These are phyloP conservation scores for Coniochaeta sp. DNA, from an alignment of 2,329 filamentous ascomycete genomes.

Conservation along the genomic window DNA sequence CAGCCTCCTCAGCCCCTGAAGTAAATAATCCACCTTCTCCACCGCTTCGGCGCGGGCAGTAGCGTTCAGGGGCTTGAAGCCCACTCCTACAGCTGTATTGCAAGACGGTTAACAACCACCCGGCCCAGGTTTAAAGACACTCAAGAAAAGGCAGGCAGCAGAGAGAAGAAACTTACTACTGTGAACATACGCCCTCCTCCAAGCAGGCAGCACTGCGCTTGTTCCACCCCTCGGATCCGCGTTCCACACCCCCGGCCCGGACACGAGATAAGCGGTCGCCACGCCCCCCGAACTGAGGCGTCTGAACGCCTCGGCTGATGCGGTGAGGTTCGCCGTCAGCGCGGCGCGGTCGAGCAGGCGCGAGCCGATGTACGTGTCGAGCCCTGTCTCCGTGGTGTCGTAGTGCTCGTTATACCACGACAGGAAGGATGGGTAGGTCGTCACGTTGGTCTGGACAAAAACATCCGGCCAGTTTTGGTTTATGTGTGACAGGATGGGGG, in stretches of 20 bases:
- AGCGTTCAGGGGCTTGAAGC: conserved; percentile 9
- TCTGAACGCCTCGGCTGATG: conserved; percentile 29
- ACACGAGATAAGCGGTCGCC: conserved; percentile 21
- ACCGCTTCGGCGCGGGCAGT: conserved; percentile 9
- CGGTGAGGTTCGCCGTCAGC: conserved; percentile 25
- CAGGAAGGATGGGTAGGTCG: conserved; percentile 26
- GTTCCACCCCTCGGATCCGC: conserved; percentile 12
- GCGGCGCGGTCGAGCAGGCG: conserved; percentile 32
- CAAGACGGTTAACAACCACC: too few relatives aligned
- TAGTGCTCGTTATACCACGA: conserved; percentile 28
- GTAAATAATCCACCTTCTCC: conserved; percentile 3
- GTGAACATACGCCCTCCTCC: conserved; percentile 14
- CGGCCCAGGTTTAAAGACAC: neutral
- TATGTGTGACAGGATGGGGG: conserved; percentile 28
- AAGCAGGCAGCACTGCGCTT: conserved; percentile 14
- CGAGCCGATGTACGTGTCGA: conserved; percentile 30
- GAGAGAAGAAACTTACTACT: conserved; percentile 14
- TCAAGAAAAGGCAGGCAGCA: too few relatives aligned
- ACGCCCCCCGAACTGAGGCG: conserved; percentile 20
- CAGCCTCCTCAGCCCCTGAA: conserved; percentile 18
- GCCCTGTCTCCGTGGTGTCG: conserved; percentile 28
- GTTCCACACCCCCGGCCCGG: conserved; percentile 14
- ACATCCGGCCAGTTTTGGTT: conserved; percentile 27
- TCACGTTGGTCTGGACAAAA: conserved; percentile 3
- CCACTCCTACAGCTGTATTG: conserved; percentile 9